These are phyloP conservation scores for Nidularia pulvinata DNA, from an alignment of 768 basidiomycete species.

Conservation along the genomic window DNA sequence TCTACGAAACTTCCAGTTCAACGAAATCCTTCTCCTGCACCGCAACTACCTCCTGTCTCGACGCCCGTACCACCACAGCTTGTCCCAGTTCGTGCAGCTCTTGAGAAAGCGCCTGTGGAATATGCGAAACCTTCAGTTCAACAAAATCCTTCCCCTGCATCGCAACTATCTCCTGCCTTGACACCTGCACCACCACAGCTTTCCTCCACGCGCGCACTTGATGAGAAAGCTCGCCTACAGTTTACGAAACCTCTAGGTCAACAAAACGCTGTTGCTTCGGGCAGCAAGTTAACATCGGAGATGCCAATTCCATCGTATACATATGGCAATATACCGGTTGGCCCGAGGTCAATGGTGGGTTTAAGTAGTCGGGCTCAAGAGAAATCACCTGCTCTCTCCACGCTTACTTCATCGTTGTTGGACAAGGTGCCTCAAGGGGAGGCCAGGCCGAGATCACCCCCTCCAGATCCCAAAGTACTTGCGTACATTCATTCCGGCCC, in stretches of 20 bases:
- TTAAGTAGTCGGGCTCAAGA: conserved; percentile 16
- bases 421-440: neutral
- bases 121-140: too few species aligned
- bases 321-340: neutral
- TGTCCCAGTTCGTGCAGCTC: too few species aligned
- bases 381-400: conserved; percentile 6
- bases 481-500: conserved; percentile 40
- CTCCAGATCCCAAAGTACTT: conserved; percentile 33
- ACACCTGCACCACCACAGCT: too few species aligned
- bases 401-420: neutral
- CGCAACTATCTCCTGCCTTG: too few species aligned
- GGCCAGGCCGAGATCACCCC: conserved; percentile 13
- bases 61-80: too few species aligned
- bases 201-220: too few species aligned
- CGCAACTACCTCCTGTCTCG: neutral
- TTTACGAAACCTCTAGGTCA: too few species aligned
- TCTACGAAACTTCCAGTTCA: too few species aligned
- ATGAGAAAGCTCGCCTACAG: too few species aligned
- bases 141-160: too few species aligned
- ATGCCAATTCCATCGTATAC: neutral
- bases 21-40: neutral
- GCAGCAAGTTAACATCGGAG: conserved; percentile 23
- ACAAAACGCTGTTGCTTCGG: conserved; percentile 31
- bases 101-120: too few species aligned
- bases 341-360: conserved; percentile 4